These are phyloP conservation scores for Lycium barbarum DNA, from an alignment of 257 asterid species.

Conservation along the genomic window DNA sequence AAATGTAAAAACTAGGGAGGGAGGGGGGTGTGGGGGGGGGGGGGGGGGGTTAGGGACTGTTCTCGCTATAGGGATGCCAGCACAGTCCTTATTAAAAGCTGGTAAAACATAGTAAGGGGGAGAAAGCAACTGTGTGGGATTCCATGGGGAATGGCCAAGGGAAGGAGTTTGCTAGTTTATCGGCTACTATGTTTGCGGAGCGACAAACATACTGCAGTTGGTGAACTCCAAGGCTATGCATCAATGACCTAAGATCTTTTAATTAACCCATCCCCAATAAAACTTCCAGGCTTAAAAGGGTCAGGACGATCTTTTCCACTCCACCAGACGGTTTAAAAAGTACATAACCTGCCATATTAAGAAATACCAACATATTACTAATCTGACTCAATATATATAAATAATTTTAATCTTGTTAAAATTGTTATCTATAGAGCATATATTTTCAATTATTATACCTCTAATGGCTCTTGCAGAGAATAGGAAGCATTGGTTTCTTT, in stretches of 20 bases:
- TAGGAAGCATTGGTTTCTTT: slow-evolving; percentile 73
- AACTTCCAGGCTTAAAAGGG: slow-evolving; percentile 39
- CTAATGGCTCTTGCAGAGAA: slow-evolving; percentile 72
- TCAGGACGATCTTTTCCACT: slow-evolving; percentile 58
- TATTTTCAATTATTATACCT: slow-evolving; percentile 33
- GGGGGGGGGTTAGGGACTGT: too few relatives aligned
- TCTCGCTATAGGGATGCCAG: too few relatives aligned
- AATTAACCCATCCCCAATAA: slow-evolving; percentile 36
- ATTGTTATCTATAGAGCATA: not conserved
- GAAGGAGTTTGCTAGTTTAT: too few relatives aligned
- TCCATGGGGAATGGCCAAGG: too few relatives aligned
- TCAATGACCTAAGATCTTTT: not conserved
- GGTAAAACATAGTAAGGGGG: too few relatives aligned
- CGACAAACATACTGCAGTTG: too few relatives aligned
- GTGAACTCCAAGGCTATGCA: too few relatives aligned
- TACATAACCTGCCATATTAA: slow-evolving; percentile 71
- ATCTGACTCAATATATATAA: not conserved
- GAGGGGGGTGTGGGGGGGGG: too few relatives aligned
- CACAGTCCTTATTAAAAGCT: too few relatives aligned
- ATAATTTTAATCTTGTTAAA: not conserved
- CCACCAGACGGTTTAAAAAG: slow-evolving; percentile 68
- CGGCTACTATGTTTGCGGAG: too few relatives aligned
- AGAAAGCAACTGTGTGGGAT: too few relatives aligned
- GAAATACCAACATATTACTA: slow-evolving; percentile 30
- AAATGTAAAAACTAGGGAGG: too few relatives aligned